Base-by-base conservation (phyloP, 1,139 yeast genomes). In the Blastobotrys ciferrii region DNA sequence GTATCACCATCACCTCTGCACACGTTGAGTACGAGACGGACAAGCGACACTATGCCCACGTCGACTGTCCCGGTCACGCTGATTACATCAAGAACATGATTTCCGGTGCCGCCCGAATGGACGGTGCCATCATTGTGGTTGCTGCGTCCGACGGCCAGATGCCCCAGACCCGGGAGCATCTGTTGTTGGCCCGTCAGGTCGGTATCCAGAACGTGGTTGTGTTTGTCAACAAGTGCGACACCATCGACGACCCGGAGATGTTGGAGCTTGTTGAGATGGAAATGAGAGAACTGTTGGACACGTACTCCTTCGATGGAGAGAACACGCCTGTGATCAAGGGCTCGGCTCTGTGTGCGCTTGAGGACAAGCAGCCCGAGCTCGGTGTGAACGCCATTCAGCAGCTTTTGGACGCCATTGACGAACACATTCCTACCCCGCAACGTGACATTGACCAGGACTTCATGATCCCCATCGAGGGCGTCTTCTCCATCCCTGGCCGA, bases 81-180 rank as follows among this genome's bases (percentile, higher is more conserved):
- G 98, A 92, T 80, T 92, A 91, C 74, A 92, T 92, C 73, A 92
- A 92, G 78, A 91, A 91, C 73, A 92, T 92, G 98, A 92, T 92
- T 73, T 88, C 97, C 60, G 98, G 98, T 83, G 98, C 98, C 64
- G 96, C 98, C 63, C 96, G 92, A 73, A 91, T 91, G 98, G 98
- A 92, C 71, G 98, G 98, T 78, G 98, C 98, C 61, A 91, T 92
- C 65, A 91, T 92, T 76, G 98, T 92, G 58, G 98, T 92, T 72
- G 98, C 98, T 66, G 98, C 98, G 58, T 79, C 96, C 53, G 98
- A 92, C 68, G 98, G 98, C 67, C 96, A 91, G 76, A 92, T 92
- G 98, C 98, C 97, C 68, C 98, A 92, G 78, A 94, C 98, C 62
- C 87, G 97, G 78, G 98, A 92, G 77, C 98, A 92, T 75, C 79